These are phyloP conservation scores for Raffaelea arxii DNA, from an alignment of 2,329 filamentous ascomycete species.

Conservation along the genomic window DNA sequence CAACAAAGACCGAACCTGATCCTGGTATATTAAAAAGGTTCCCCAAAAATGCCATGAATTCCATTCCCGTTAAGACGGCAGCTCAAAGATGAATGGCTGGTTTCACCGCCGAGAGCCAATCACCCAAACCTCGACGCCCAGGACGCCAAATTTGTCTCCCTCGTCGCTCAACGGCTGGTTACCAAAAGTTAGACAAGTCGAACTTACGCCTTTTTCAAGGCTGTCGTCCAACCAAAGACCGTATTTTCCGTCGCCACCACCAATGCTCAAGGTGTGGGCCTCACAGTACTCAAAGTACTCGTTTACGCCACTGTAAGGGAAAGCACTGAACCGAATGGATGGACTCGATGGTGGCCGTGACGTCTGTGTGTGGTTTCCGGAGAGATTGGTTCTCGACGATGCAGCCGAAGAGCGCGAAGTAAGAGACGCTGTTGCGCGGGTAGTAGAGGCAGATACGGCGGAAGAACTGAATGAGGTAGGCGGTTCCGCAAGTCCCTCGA, in stretches of 20 bases:
- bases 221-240: conserved; percentile 88
- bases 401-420: neutral
- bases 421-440: neutral
- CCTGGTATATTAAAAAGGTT: too few relatives aligned
- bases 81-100: neutral
- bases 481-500: conserved; percentile 8
- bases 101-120: conserved; percentile 44
- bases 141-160: conserved; percentile 80
- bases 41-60: neutral
- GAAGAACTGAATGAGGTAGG: conserved; percentile 8
- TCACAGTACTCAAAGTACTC: conserved; percentile 97
- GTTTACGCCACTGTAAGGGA: conserved; percentile 90
- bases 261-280: conserved; percentile 71
- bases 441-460: neutral
- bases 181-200: conserved; percentile 80
- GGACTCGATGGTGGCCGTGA: conserved; percentile 48
- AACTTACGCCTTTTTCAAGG: conserved; percentile 75
- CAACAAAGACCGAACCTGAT: too few relatives aligned
- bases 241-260: conserved; percentile 81
- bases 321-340: conserved; percentile 88
- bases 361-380: conserved; percentile 6
- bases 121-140: conserved; percentile 91
- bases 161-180: conserved; percentile 92
- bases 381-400: neutral
- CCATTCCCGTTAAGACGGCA: neutral